A percentile compares a stretch with the other conserved stretches of the same genome.
These are phyloP conservation scores for Rhodosporidiobolus sp. DNA, from an alignment of 768 basidiomycete species.

Conservation along the genomic window DNA sequence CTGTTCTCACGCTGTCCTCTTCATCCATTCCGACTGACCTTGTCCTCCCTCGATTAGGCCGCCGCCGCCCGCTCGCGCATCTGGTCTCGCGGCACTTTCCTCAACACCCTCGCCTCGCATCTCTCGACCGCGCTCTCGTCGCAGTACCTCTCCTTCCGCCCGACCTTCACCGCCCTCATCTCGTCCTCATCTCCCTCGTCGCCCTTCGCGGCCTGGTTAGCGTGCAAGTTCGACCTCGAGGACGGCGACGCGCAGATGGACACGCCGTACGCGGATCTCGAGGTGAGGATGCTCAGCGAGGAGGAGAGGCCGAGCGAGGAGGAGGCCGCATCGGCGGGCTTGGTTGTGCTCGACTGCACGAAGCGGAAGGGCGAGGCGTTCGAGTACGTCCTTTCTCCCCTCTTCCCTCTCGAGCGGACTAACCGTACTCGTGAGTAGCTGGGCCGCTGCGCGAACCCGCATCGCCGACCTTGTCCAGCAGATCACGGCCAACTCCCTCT, in stretches of 20 bases:
- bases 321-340: constrained; percentile 13
- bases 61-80: constrained; percentile 66
- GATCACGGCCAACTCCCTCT: constrained; percentile 5
- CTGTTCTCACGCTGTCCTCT: constrained; percentile 45
- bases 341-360: constrained; percentile 33
- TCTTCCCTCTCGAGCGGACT: neutral
- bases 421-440: neutral
- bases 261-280: neutral
- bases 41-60: constrained; percentile 59
- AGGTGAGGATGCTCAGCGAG: neutral
- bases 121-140: constrained; percentile 37
- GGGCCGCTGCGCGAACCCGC: neutral
- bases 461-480: neutral
- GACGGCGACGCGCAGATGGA: neutral
- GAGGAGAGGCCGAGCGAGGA: neutral
- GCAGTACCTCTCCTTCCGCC: neutral
- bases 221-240: constrained; percentile 31
- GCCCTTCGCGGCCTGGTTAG: constrained; percentile 23
- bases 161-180: constrained; percentile 14
- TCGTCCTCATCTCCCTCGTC: neutral
- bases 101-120: constrained; percentile 54
- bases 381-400: neutral
- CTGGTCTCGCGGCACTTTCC: constrained; percentile 72
- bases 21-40: constrained; percentile 36
- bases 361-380: neutral